Percentiles rank a stretch among this genome's conserved stretches.
phyloP scores from a whole-genome alignment of 495 filamentous ascomycete species.

The Aspergillus diversus region DNA sequence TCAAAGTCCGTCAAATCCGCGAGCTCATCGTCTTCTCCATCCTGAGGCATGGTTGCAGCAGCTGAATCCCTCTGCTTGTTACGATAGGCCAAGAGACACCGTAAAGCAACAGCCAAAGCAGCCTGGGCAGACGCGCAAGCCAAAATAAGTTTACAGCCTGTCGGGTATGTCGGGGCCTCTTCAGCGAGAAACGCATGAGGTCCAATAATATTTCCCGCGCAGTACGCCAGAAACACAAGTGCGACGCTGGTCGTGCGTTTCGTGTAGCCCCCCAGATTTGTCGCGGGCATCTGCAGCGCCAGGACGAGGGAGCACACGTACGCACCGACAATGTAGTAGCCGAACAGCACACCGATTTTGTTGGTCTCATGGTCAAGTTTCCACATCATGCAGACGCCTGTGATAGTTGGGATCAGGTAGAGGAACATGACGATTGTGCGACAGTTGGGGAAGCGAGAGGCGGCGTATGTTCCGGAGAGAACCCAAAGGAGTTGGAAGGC shows the following conservation, averaged over 20 bases:
- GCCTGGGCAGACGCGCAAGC: constrained; percentile 29
- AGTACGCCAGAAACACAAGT: constrained; percentile 46
- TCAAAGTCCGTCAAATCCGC: constrained; percentile 27
- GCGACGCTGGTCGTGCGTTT: constrained; percentile 45
- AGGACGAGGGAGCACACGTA: constrained; percentile 46
- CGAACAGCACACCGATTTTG: constrained; percentile 40
- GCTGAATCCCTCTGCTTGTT: constrained; percentile 21
- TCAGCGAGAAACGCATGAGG: constrained; percentile 40
- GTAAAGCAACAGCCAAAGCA: constrained; percentile 15
- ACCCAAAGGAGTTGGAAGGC: constrained; percentile 44
- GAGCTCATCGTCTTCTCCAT: constrained; percentile 6
- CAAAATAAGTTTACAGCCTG: constrained; percentile 39
- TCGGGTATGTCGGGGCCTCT: constrained; percentile 40
- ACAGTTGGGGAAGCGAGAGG: constrained; percentile 34
- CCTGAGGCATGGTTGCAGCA: background rate
- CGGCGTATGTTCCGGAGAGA: constrained; percentile 37
- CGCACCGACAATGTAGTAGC: constrained; percentile 44
- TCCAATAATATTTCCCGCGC: constrained; percentile 39
- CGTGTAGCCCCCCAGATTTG: constrained; percentile 45
- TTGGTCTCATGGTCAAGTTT: constrained; percentile 34
- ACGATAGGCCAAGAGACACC: constrained; percentile 17
- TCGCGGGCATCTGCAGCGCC: constrained; percentile 45
- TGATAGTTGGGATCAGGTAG: constrained; percentile 40
- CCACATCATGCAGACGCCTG: constrained; percentile 42
- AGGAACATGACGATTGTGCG: constrained; percentile 43